Conservation (phyloP, 768 basidiomycete species). For the Sporobolomyces roseus region DNA sequence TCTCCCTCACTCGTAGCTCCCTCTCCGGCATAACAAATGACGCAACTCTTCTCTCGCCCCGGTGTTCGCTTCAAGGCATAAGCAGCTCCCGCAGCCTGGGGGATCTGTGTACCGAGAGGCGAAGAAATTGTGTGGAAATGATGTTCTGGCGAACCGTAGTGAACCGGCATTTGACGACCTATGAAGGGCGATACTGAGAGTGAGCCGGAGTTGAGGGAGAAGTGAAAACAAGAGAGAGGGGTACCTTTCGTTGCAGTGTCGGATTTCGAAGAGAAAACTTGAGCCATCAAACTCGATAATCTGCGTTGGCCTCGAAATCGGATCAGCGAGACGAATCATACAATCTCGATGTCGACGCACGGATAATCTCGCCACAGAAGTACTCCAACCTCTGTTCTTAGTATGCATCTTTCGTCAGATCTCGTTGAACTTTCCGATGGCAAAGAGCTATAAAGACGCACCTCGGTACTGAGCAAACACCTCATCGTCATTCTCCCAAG, state of each 20-base stretch:
- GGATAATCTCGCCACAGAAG: conserved; percentile 81
- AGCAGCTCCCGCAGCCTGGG: conserved; percentile 78
- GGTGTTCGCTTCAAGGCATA: conserved; percentile 76
- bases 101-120: conserved; percentile 87
- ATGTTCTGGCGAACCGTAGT: conserved; percentile 75
- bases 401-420: neutral
- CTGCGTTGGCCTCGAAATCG: too few species aligned
- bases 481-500: conserved; percentile 77
- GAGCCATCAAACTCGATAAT: conserved; percentile 76
- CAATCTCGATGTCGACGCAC: neutral
- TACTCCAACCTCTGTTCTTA: conserved; percentile 56
- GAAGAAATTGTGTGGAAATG: conserved; percentile 95
- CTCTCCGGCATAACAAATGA: conserved; percentile 88
- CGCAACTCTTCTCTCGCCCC: conserved; percentile 67
- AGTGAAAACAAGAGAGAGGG: conserved; percentile 32
- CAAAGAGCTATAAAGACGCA: conserved; percentile 47
- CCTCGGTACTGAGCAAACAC: conserved; percentile 89
- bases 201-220: conserved; percentile 1
- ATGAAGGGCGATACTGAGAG: neutral
- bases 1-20: conserved; percentile 89
- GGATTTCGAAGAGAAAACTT: conserved; percentile 82
- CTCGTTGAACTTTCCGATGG: too few species aligned
- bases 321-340: too few species aligned
- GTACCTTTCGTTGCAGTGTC: conserved; percentile 76
- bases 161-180: conserved; percentile 52